phyloP scores from a whole-genome alignment of 805 yeast genomes.

The Candida rishiriensis region DNA sequence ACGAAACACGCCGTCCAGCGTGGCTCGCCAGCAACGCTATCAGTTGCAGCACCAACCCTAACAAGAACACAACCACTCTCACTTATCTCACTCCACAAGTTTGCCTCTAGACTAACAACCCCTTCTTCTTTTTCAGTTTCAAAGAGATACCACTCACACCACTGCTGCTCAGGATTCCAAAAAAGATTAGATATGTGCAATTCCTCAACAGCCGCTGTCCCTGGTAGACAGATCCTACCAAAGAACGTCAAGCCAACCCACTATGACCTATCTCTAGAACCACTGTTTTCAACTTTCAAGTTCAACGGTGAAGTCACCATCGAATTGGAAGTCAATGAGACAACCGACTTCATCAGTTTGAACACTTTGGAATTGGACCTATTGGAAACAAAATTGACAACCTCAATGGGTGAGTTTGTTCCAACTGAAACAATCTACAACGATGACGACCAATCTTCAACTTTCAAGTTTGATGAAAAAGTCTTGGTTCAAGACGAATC shows the following conservation, averaged over 20 bases:
- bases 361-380: conserved; percentile 33
- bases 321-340: conserved; percentile 40
- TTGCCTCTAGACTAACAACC: no score
- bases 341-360: conserved; percentile 45
- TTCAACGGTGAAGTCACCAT: conserved; percentile 53
- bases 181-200: conserved; percentile 12
- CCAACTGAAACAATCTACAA: conserved; percentile 28
- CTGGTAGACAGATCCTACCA: conserved; percentile 31
- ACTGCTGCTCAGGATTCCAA: conserved; percentile 10
- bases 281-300: conserved; percentile 34
- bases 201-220: conserved; percentile 10
- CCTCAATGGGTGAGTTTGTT: conserved; percentile 13
- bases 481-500: conserved; percentile 27
- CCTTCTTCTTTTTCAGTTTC: background rate
- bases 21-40: no score
- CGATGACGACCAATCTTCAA: conserved; percentile 58
- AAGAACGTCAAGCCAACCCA: conserved; percentile 67
- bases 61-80: no score
- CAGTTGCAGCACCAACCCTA: no score
- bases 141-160: conserved; percentile 7
- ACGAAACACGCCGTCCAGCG: no score
- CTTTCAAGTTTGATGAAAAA: conserved; percentile 50
- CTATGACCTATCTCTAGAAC: conserved; percentile 56
- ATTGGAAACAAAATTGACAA: conserved; percentile 14
- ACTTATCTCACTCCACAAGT: no score